Percentiles rank a stretch among this genome's conserved stretches.
Conservation (phyloP, 192 early-diverging fungal species). For the Rhizophagus sp. region DNA sequence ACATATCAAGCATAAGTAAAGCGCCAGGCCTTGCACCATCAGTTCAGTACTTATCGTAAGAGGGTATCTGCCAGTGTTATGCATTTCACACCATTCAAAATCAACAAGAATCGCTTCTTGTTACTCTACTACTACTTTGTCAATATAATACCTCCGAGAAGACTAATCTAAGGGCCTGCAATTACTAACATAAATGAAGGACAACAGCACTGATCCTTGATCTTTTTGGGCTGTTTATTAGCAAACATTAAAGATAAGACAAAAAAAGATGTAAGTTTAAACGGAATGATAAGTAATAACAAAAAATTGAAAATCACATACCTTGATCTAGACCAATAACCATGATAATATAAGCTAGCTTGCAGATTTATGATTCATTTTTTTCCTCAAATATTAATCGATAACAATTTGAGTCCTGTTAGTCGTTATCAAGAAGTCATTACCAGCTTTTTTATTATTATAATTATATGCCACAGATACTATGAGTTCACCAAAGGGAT, state of each 20-base stretch:
- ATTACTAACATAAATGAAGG: background rate
- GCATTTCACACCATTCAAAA: background rate
- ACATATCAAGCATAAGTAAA: too few species aligned
- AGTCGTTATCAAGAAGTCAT: too few species aligned
- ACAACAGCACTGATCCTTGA: background rate
- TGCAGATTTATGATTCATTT: background rate
- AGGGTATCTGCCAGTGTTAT: too few species aligned
- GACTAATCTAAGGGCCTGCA: background rate
- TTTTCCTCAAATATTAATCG: background rate
- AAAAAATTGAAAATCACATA: background rate
- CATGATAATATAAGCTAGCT: slow-evolving; percentile 1
- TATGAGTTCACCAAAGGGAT: too few species aligned
- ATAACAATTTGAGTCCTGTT: too few species aligned
- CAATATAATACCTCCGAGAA: background rate
- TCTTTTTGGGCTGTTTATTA: background rate
- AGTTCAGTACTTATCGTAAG: too few species aligned
- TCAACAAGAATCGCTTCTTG: background rate
- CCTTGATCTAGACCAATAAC: background rate
- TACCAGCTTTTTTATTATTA: too few species aligned
- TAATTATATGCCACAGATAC: too few species aligned
- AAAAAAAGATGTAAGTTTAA: slow-evolving; percentile 4
- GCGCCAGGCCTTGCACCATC: too few species aligned
- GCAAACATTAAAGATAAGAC: background rate
- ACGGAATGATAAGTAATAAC: too few species aligned
- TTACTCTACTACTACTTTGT: background rate